Base-by-base conservation (phyloP, 805 yeast species). In the Candida gorgasii region DNA sequence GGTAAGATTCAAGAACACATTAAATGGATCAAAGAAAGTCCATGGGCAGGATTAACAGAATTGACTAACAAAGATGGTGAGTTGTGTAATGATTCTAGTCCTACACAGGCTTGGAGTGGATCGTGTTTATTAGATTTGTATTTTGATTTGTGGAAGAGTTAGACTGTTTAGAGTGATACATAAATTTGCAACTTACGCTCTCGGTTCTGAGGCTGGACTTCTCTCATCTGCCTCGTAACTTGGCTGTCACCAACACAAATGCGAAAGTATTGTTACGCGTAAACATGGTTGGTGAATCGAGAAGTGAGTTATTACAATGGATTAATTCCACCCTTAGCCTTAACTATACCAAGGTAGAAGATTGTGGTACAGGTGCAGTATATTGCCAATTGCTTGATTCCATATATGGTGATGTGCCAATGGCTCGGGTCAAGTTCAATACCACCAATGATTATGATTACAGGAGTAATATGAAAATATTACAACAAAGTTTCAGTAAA, bases 101-200 rank as follows among this genome's bases (percentile, higher is more conserved):
- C 97, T 2, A 84, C 97, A 0, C 99, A 92, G 61, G 97, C 98
- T 0, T 92, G 99, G 99, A 87, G 96, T 58, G 68, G 92, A 0
- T 83, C 93, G 2, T 87, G 97, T 54, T 63, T 93, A 44, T 62
- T 92, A 23, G 98, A 92, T 60, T 65, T 92, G 41, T 86, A 79
- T 60, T 73, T 75, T 49, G 96, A 89, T 55, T 60, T 79, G 18
- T 79, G 72, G 72, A 57, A 52, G 20, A 30, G 28, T 24, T 24
- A 24, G 28, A 24, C 33, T 28, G 11, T 30, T 30, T 30, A 15
- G 33, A 15, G 5, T 30, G 15, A 29, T 29, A 29, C 33, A 15
- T n/a, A 14, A 8, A 16, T 11, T 6, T 16, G 4, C 8, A 11
- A 13, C 8, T 17, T 11, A 8, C 14, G 3, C n/a, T 17, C 15